A percentile compares a stretch with the other conserved stretches of the same genome.
These are phyloP conservation scores for Ophiognomonia clavigignenti-juglandacearum DNA, from an alignment of 2,329 filamentous ascomycete genomes.

Conservation along the genomic window DNA sequence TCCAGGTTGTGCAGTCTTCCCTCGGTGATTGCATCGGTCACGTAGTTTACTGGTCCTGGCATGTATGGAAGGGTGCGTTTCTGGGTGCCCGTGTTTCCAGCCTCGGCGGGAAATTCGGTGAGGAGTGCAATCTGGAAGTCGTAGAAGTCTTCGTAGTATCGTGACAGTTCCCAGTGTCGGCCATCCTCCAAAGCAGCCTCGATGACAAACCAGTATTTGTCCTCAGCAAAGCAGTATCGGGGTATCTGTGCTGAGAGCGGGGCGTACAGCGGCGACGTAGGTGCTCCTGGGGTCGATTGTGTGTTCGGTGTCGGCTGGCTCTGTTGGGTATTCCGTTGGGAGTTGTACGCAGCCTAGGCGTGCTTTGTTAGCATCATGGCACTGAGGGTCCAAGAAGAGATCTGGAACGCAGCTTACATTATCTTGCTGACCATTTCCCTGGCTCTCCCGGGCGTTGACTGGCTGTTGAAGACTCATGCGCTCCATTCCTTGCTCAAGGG, in stretches of 20 bases:
- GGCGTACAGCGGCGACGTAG: conserved; percentile 57
- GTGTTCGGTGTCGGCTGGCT: conserved; percentile 27
- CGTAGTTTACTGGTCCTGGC: conserved; percentile 95
- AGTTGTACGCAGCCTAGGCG: conserved; percentile 24
- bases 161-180: conserved; percentile 84
- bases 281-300: conserved; percentile 27
- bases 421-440: conserved; percentile 37
- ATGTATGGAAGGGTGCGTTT: conserved; percentile 89
- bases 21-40: conserved; percentile 96
- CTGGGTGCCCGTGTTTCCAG: conserved; percentile 75
- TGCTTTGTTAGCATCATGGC: conserved; percentile 23
- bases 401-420: conserved; percentile 37
- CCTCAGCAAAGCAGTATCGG: conserved; percentile 90
- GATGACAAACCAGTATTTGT: conserved; percentile 99
- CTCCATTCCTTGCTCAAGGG: conserved; percentile 67
- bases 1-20: conserved; percentile 89
- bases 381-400: not conserved
- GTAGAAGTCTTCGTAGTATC: conserved; percentile 98
- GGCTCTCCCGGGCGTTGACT: conserved; percentile 40
- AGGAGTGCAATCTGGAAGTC: conserved; percentile 96
- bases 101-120: conserved; percentile 86
- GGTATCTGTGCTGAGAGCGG: conserved; percentile 83
- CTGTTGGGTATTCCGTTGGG: conserved; percentile 31
- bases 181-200: conserved; percentile 88
- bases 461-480: conserved; percentile 70